These are phyloP conservation scores for Cyberlindnera euphorbiae DNA, from an alignment of 805 yeast genomes.

Conservation along the genomic window DNA sequence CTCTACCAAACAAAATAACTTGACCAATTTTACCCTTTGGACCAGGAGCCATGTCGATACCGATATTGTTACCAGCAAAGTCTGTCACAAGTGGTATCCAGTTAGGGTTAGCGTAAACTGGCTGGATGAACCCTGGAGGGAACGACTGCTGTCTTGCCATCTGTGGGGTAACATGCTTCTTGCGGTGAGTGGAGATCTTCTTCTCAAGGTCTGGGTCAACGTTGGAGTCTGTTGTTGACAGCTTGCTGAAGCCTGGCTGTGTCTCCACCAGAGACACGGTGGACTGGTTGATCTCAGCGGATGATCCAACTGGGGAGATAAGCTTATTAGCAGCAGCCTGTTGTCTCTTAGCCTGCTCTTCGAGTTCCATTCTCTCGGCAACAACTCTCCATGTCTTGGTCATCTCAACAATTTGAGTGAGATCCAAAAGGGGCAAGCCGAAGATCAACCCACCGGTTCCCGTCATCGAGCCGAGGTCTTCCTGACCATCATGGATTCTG, in stretches of 20 bases:
- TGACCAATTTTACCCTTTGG: constrained; percentile 82
- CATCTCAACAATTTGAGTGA: constrained; percentile 77
- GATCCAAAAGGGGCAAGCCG: constrained; percentile 73
- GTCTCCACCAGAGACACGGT: constrained; percentile 24
- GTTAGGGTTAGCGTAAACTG: constrained; percentile 77
- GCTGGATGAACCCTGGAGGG: constrained; percentile 72
- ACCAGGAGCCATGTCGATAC: constrained; percentile 82
- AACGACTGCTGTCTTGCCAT: constrained; percentile 58
- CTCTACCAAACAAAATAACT: constrained; percentile 89
- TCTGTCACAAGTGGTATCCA: constrained; percentile 95
- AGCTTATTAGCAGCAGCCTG: constrained; percentile 16
- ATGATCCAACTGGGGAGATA: constrained; percentile 25
- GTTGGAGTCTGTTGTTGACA: constrained; percentile 6
- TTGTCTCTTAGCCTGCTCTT: constrained; percentile 22
- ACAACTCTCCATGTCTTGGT: constrained; percentile 83
- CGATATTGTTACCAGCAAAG: constrained; percentile 86
- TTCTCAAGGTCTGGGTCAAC: constrained; percentile 21
- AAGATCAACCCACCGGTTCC: constrained; percentile 70
- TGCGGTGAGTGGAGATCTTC: constrained; percentile 15
- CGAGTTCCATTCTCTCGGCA: constrained; percentile 37
- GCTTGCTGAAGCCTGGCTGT: constrained; percentile 26
- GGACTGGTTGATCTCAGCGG: constrained; percentile 17
- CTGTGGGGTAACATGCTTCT: constrained; percentile 34
- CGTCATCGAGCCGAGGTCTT: constrained; percentile 63
- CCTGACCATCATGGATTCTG: constrained; percentile 89